Conservation (phyloP, 2,329 filamentous ascomycete genomes). For the Penicillium sp. region DNA sequence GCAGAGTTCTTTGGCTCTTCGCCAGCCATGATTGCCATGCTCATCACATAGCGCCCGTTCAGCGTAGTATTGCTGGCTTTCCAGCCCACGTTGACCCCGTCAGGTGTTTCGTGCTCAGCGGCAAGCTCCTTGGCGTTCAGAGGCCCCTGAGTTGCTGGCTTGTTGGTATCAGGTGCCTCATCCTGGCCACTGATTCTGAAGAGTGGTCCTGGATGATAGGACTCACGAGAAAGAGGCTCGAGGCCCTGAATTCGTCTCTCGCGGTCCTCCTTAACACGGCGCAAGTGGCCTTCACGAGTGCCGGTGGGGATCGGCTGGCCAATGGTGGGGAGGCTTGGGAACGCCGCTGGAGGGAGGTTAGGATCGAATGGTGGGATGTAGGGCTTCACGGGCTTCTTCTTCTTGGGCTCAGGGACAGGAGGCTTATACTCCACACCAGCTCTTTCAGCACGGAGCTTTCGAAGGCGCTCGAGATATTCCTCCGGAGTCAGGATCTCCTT, state of each 20-base stretch:
- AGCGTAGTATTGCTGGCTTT: constrained; percentile 32
- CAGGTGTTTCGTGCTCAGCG: background rate
- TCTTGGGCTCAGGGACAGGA: background rate
- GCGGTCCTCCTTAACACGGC: background rate
- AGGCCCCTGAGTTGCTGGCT: background rate
- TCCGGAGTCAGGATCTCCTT: background rate
- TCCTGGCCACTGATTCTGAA: background rate
- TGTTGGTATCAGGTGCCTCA: background rate
- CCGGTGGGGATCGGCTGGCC: background rate
- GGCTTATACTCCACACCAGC: background rate
- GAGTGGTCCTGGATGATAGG: constrained; percentile 22
- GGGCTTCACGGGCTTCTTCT: background rate
- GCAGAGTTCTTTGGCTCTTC: background rate
- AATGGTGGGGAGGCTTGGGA: constrained; percentile 37
- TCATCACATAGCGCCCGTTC: constrained; percentile 33
- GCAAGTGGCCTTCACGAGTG: background rate
- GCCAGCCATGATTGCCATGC: constrained; percentile 28
- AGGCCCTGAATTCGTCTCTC: constrained; percentile 1
- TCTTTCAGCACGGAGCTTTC: background rate
- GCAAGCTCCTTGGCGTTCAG: background rate
- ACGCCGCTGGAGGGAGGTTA: constrained; percentile 43
- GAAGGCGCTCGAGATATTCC: background rate
- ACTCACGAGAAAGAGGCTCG: background rate
- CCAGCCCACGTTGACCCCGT: background rate
- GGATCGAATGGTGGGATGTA: constrained; percentile 36